phyloP scores from a whole-genome alignment of 78 protist species.

The Dictyostelium discoideum region DNA sequence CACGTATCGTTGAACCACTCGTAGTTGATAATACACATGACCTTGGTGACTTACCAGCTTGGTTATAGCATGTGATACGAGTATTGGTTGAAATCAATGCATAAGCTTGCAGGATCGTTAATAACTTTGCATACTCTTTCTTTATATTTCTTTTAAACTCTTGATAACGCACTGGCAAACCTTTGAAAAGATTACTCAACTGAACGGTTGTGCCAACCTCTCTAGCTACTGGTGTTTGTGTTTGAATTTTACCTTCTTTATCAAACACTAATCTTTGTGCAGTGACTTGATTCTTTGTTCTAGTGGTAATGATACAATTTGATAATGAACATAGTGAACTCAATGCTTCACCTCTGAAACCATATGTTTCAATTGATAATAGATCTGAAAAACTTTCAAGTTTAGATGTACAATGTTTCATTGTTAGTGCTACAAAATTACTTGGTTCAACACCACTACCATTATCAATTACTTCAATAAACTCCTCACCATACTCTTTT shows the following conservation, averaged over 20 bases:
- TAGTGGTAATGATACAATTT: slow-evolving; percentile 12
- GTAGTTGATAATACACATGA: slow-evolving; percentile 16
- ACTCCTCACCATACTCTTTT: slow-evolving; percentile 57
- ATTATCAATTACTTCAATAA: slow-evolving; percentile 91
- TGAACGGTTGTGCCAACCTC: slow-evolving; percentile 92
- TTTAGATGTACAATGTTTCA: slow-evolving; percentile 92
- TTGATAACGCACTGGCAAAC: slow-evolving; percentile 91
- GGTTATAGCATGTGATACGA: slow-evolving; percentile 19
- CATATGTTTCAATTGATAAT: slow-evolving; percentile 82
- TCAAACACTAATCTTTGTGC: slow-evolving; percentile 57
- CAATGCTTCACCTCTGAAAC: slow-evolving; percentile 98
- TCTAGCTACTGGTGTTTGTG: slow-evolving; percentile 45
- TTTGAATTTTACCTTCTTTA: slow-evolving; percentile 25
- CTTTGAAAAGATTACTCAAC: slow-evolving; percentile 56
- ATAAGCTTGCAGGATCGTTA: slow-evolving; percentile 83
- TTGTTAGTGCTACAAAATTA: slow-evolving; percentile 68
- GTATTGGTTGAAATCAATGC: slow-evolving; percentile 69
- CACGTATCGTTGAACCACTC: background rate
- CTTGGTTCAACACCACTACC: slow-evolving; percentile 88
- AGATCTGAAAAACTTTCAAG: slow-evolving; percentile 87
- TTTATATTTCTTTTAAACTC: slow-evolving; percentile 82
- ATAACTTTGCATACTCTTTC: slow-evolving; percentile 69
- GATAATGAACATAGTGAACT: slow-evolving; percentile 89
- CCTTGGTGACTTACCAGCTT: slow-evolving; percentile 16
- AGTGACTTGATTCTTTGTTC: background rate